Evolutionary conservation across 345 rosid species (phyloP).

Genomic region (Moringa oleifera): DNA sequence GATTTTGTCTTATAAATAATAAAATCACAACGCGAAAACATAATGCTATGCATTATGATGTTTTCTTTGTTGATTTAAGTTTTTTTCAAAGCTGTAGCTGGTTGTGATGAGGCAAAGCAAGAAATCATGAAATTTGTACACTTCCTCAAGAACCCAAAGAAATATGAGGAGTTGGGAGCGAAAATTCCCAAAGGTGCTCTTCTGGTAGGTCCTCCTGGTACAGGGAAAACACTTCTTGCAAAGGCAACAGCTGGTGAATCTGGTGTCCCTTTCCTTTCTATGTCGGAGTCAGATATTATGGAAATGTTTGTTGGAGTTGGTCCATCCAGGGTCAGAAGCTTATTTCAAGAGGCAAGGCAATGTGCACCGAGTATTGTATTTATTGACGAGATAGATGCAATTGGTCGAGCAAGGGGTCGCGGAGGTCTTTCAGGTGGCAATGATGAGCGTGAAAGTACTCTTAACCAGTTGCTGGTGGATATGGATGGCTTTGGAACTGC

Average conservation of each 20-base stretch:
- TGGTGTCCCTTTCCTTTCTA: conserved; percentile 88
- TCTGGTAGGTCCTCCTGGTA: conserved; percentile 95
- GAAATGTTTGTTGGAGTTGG: conserved; percentile 99
- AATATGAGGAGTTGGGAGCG: conserved; percentile 65
- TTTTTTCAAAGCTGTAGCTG: conserved; percentile 50
- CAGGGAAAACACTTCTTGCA: conserved; percentile 92
- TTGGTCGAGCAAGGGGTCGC: conserved; percentile 35
- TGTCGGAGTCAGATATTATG: conserved; percentile 93
- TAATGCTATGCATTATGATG: conserved; percentile 4
- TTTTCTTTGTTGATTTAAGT: conserved; percentile 25
- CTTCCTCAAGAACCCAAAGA: conserved; percentile 53
- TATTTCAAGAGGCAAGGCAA: conserved; percentile 73
- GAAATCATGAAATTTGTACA: conserved; percentile 59
- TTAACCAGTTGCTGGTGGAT: conserved; percentile 51
- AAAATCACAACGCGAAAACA: no score
- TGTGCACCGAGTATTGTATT: conserved; percentile 45
- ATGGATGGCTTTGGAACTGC: conserved; percentile 67
- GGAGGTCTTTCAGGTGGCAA: conserved; percentile 47
- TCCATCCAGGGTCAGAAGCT: conserved; percentile 90
- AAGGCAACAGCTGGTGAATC: conserved; percentile 98
- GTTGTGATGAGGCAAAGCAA: conserved; percentile 59
- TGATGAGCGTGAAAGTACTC: conserved; percentile 53
- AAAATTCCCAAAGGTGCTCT: conserved; percentile 85
- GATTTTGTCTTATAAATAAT: no score
- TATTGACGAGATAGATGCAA: conserved; percentile 53